Conservation (phyloP, 169 alveolate genomes). For the Babesia caballi region DNA sequence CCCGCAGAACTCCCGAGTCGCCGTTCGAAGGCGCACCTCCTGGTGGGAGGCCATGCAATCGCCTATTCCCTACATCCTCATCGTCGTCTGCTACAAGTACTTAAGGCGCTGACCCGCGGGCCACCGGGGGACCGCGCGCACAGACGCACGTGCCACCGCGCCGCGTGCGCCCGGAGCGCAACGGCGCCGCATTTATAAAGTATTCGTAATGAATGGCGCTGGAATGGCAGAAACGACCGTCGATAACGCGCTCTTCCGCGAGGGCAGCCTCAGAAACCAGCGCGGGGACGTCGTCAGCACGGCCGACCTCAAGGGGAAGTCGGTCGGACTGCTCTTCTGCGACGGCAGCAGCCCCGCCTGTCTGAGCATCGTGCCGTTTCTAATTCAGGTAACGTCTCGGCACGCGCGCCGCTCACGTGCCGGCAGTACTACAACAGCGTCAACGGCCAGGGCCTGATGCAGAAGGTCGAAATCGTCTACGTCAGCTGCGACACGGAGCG, state of each 20-base stretch:
- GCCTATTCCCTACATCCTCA: constrained; percentile 1
- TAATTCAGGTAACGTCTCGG: constrained; percentile 7
- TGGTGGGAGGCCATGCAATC: constrained; percentile 1
- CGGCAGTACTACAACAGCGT: constrained; percentile 28
- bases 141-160: constrained; percentile 8
- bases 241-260: background rate
- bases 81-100: too few relatives aligned
- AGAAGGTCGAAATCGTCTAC: constrained; percentile 27
- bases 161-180: background rate
- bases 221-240: too few relatives aligned
- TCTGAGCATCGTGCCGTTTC: constrained; percentile 3
- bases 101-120: too few relatives aligned
- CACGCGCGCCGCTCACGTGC: background rate
- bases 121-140: too few relatives aligned
- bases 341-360: constrained; percentile 30
- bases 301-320: constrained; percentile 8
- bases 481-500: constrained; percentile 26
- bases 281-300: constrained; percentile 12
- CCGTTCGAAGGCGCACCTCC: too few relatives aligned
- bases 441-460: background rate
- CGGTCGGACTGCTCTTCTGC: constrained; percentile 37
- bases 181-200: background rate
- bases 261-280: constrained; percentile 7
- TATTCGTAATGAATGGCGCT: constrained; percentile 4
- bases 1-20: background rate